These are phyloP conservation scores for Saccharomyces jurei DNA, from an alignment of 805 yeast species.

Conservation along the genomic window DNA sequence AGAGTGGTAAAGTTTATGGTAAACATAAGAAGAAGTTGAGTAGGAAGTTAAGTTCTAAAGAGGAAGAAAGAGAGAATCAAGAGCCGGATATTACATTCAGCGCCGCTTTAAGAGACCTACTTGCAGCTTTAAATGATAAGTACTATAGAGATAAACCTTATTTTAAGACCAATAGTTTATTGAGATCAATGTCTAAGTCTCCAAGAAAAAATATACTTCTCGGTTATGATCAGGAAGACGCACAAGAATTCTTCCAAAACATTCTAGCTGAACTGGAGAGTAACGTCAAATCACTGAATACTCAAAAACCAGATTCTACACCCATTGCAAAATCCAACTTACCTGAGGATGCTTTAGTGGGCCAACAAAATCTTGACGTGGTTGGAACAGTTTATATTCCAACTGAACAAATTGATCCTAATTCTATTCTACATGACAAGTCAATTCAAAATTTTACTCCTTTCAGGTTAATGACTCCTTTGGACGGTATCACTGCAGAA, in stretches of 20 bases:
- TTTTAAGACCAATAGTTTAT: conserved; percentile 51
- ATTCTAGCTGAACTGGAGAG: conserved; percentile 59
- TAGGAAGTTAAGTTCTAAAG: conserved; percentile 4
- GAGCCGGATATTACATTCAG: conserved; percentile 39
- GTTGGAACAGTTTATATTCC: conserved; percentile 64
- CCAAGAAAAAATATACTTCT: conserved; percentile 69
- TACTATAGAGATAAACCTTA: conserved; percentile 48
- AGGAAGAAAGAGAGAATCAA: conserved; percentile 8
- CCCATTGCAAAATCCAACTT: conserved; percentile 25
- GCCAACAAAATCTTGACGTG: conserved; percentile 44
- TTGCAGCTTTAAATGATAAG: conserved; percentile 47
- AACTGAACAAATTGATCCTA: conserved; percentile 70
- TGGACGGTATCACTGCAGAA: conserved; percentile 83
- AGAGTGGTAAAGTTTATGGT: conserved; percentile 13
- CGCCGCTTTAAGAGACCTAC: conserved; percentile 41
- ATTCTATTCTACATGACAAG: conserved; percentile 33
- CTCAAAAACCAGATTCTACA: conserved; percentile 14
- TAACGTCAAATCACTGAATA: conserved; percentile 21
- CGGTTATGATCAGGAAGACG: conserved; percentile 92
- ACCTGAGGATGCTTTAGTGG: conserved; percentile 32
- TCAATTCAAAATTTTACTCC: conserved; percentile 40
- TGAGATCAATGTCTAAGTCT: conserved; percentile 66
- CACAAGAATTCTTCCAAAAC: conserved; percentile 89
- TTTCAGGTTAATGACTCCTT: conserved; percentile 68
- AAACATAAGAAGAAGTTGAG: conserved; percentile 12